These are phyloP conservation scores for Lagenaria siceraria DNA, from an alignment of 306 rosid genomes.

Conservation along the genomic window DNA sequence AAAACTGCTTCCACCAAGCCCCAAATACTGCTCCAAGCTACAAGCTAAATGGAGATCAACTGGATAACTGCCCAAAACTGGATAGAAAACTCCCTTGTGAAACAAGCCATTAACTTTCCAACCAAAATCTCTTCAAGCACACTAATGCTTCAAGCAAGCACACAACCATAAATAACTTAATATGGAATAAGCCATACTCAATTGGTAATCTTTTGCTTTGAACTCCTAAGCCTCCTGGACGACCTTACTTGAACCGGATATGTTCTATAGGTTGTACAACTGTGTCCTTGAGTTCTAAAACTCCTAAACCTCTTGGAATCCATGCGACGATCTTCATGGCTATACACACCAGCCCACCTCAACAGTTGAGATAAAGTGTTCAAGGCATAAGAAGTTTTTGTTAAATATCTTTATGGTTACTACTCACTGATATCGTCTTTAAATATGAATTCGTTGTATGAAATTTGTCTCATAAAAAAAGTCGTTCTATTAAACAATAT, in stretches of 20 bases:
- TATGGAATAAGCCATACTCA: background rate
- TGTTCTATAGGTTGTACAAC: too few relatives aligned
- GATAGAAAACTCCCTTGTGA: background rate
- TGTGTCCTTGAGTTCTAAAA: too few relatives aligned
- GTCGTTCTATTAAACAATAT: background rate
- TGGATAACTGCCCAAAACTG: background rate
- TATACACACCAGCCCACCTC: background rate
- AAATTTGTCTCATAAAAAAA: background rate
- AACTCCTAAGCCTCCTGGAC: background rate
- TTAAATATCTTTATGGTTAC: too few relatives aligned
- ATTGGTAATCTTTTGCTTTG: background rate
- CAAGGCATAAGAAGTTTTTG: background rate
- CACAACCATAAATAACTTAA: background rate
- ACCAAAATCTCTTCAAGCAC: background rate
- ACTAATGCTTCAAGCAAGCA: background rate
- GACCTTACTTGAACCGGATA: too few relatives aligned
- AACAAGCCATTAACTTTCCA: background rate
- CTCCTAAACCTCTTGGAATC: background rate
- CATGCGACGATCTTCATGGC: background rate
- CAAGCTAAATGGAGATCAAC: background rate
- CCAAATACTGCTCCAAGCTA: background rate
- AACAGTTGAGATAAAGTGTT: background rate
- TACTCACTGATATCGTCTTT: background rate
- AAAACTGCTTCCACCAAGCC: background rate
- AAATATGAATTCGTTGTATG: background rate